phyloP scores from a whole-genome alignment of 2,329 filamentous ascomycete species.

The Alternaria sp. region DNA sequence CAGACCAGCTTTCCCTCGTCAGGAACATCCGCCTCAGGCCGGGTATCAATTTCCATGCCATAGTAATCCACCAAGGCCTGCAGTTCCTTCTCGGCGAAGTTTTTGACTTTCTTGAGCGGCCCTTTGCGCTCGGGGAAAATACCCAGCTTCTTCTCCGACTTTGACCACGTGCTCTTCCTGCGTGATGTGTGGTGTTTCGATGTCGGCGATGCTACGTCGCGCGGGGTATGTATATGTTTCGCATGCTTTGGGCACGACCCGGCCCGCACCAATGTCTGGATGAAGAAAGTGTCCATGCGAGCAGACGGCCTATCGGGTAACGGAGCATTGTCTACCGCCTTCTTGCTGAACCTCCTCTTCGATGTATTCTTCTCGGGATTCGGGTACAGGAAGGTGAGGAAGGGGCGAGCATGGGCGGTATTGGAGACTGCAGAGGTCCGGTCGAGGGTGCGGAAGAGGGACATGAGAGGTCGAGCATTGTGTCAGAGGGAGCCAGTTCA shows the following conservation, averaged over 20 bases:
- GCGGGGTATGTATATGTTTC: slow-evolving; percentile 39
- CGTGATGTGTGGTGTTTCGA: slow-evolving; percentile 20
- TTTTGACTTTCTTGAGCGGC: slow-evolving; percentile 30
- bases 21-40: slow-evolving; percentile 39
- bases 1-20: slow-evolving; percentile 37
- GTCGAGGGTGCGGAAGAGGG: slow-evolving; percentile 63
- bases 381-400: slow-evolving; percentile 46
- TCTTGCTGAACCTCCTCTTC: slow-evolving; percentile 28
- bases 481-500: slow-evolving; percentile 49
- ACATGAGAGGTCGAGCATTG: slow-evolving; percentile 70
- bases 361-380: neutral
- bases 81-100: slow-evolving; percentile 53
- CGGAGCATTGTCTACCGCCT: slow-evolving; percentile 20
- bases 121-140: slow-evolving; percentile 14
- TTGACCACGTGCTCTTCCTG: slow-evolving; percentile 20
- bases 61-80: slow-evolving; percentile 59
- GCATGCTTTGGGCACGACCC: slow-evolving; percentile 59
- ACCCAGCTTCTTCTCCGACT: slow-evolving; percentile 14
- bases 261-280: slow-evolving; percentile 60
- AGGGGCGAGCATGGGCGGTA: slow-evolving; percentile 43
- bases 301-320: neutral
- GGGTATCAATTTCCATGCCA: slow-evolving; percentile 34
- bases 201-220: neutral
- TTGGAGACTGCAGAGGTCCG: slow-evolving; percentile 58
- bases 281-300: slow-evolving; percentile 60